Evolutionary conservation across 192 early-diverging fungal genomes (phyloP), one percentile per base, ranked within the genome.

Genomic region (Phycomyces nitens): DNA sequence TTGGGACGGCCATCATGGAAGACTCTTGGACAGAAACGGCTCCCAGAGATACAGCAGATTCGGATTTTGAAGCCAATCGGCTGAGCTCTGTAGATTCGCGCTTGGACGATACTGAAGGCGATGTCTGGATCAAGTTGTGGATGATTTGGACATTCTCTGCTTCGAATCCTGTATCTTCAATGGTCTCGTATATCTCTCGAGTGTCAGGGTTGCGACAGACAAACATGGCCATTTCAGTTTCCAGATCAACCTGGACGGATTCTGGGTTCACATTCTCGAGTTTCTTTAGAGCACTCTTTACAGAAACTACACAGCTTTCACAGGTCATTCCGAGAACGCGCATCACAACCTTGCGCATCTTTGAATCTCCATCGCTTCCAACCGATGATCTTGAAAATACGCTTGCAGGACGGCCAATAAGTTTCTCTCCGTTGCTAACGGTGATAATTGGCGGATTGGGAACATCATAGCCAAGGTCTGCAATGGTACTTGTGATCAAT

Each of bases 251-350:
- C n/a, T 56, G 56, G 5, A 94, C 73, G 1, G 82, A 78, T 20
- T 39, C 71, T 7, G 73, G 42, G 8, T 80, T 62, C 12, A 92
- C 81, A 5, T 87, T 75, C 16, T 74, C 64, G 11, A 84, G 20
- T 5, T 42, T 22, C 20, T 66, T 63, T 14, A 93, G 72, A 11
- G 81, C 71, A 43, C 64, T 58, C 49, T 87, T 84, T 22, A 96
- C 83, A 7, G 86, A 69, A 14, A 68, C 71, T 40, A 94, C 91
- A 67, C 95, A 98, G 21, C 90, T 88, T 4, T 82, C 82, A 55
- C 94, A 97, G 1, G 93, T 92, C 87, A 98, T 89, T 15, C 95
- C 95, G 18, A 58, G 18, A n/a, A 75, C 64, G 49, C 67, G 73
- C 65, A 75, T 69, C 5, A 73, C 71, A 8, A 67, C 71, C 29